Conservation (phyloP, 495 filamentous ascomycete species). For the Cercophora sp. region DNA sequence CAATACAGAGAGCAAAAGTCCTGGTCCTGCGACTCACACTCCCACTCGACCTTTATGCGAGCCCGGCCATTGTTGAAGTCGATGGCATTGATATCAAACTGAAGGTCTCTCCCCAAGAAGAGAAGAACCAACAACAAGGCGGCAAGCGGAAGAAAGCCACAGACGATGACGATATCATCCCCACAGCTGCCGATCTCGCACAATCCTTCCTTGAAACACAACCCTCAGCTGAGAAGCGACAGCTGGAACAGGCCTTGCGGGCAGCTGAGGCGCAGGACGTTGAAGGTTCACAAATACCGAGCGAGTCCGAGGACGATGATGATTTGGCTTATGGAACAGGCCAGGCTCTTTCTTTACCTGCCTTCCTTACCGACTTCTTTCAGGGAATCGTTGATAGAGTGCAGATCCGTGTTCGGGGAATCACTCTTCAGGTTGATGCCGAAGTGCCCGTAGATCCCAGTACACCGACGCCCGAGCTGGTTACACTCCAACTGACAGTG, state of each 20-base stretch:
- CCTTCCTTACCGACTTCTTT: conserved; percentile 76
- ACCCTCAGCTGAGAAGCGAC: conserved; percentile 65
- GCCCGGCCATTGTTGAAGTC: conserved; percentile 70
- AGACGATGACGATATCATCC: conserved; percentile 54
- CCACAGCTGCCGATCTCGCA: conserved; percentile 78
- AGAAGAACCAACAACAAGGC: conserved; percentile 25
- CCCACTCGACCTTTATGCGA: conserved; percentile 76
- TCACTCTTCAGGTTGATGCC: conserved; percentile 58
- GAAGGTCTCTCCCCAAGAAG: conserved; percentile 35
- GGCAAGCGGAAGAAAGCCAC: conserved; percentile 24
- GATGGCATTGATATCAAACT: conserved; percentile 71
- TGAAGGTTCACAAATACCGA: conserved; percentile 48
- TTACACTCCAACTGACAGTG: conserved; percentile 62
- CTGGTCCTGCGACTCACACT: conserved; percentile 69
- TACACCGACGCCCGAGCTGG: conserved; percentile 44
- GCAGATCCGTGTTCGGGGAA: conserved; percentile 59
- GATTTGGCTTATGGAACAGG: conserved; percentile 67
- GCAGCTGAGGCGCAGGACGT: conserved; percentile 62
- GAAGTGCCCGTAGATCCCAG: conserved; percentile 59
- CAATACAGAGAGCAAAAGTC: conserved; percentile 66
- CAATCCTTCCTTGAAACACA: conserved; percentile 84
- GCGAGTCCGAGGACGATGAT: conserved; percentile 62
- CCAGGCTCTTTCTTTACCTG: conserved; percentile 68
- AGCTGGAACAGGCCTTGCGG: conserved; percentile 75
- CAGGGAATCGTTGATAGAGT: conserved; percentile 79